phyloP scores from a whole-genome alignment of 768 basidiomycete species.

The Leccinum imitatum region DNA sequence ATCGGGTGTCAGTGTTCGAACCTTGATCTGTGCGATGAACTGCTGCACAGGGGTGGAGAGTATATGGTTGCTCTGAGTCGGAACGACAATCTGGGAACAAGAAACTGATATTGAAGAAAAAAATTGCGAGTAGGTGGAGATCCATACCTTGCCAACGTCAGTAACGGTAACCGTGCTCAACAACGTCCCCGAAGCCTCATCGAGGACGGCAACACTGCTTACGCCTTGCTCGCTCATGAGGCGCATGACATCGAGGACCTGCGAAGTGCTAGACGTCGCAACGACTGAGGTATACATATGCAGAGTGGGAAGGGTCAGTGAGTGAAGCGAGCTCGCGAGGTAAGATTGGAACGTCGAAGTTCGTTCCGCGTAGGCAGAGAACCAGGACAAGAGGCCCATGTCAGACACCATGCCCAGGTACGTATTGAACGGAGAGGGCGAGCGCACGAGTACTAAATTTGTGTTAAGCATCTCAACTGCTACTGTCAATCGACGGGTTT shows the following conservation, averaged over 20 bases:
- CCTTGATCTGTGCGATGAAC: constrained; percentile 74
- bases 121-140: no score
- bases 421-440: constrained; percentile 41
- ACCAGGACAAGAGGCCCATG: constrained; percentile 67
- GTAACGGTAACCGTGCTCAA: constrained; percentile 81
- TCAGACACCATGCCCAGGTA: constrained; percentile 79
- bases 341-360: constrained; percentile 35
- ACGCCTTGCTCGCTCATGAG: constrained; percentile 86
- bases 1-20: constrained; percentile 22
- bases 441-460: constrained; percentile 53
- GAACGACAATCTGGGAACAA: constrained; percentile 64
- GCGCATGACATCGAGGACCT: constrained; percentile 78
- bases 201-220: constrained; percentile 76
- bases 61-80: constrained; percentile 78
- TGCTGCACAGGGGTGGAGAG: constrained; percentile 65
- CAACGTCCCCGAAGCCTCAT: constrained; percentile 59
- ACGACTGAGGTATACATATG: constrained; percentile 64
- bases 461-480: constrained; percentile 1
- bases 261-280: constrained; percentile 56
- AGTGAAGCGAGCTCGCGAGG: constrained; percentile 54
- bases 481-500: not conserved
- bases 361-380: constrained; percentile 51
- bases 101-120: not conserved
- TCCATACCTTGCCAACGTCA: constrained; percentile 69
- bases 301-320: constrained; percentile 62